These are phyloP conservation scores for Aspergillus sclerotioniger DNA, from an alignment of 495 filamentous ascomycete genomes.

Conservation along the genomic window DNA sequence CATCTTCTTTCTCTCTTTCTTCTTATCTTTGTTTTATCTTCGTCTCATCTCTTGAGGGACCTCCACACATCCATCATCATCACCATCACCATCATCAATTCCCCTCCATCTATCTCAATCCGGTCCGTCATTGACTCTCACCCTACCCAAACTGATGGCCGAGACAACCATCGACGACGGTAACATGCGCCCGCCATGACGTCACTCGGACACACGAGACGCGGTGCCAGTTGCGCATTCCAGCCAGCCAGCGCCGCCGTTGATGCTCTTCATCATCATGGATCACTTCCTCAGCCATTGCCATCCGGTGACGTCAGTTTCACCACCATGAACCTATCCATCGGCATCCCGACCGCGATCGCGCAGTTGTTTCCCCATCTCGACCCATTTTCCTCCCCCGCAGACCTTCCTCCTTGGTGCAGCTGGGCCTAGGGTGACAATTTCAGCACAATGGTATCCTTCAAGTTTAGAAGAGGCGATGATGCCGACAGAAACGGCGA, in stretches of 20 bases:
- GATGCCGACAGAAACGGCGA: conserved; percentile 21
- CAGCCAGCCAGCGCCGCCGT: not conserved
- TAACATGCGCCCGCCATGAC: not conserved
- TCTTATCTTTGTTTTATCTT: not conserved
- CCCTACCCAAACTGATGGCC: not conserved
- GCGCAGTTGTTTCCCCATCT: not conserved
- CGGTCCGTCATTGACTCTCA: not conserved
- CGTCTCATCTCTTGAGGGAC: too few relatives aligned
- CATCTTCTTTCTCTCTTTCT: not conserved
- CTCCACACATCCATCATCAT: too few relatives aligned
- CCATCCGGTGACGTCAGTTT: conserved; percentile 2
- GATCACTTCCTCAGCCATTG: not conserved
- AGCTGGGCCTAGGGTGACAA: not conserved
- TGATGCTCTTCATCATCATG: not conserved
- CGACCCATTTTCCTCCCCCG: not conserved
- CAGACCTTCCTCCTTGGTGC: not conserved
- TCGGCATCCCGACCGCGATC: not conserved
- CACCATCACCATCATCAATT: too few relatives aligned
- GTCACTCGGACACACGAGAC: not conserved
- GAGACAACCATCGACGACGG: not conserved
- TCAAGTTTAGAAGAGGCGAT: conserved; percentile 16
- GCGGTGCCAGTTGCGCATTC: not conserved
- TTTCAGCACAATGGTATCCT: conserved; percentile 36
- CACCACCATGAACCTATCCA: not conserved
- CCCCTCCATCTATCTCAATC: not conserved